Base-by-base conservation (phyloP, 352 stramenopile genomes). In the Phytophthora capsici region DNA sequence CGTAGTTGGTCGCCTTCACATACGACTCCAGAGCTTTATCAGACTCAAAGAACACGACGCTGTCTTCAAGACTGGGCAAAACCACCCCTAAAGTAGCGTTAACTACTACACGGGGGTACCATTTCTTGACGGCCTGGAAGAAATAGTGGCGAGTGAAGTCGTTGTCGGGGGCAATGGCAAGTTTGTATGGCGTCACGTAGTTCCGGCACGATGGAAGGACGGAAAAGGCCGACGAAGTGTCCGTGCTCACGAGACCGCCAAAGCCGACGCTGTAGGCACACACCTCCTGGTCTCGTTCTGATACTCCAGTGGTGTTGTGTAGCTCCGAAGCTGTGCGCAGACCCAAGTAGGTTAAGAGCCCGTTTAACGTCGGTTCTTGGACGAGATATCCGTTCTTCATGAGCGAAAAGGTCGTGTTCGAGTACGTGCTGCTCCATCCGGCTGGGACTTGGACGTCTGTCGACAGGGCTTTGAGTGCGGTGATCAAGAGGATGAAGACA, bases 401-500 rank as follows among this genome's bases (percentile, higher is more conserved):
- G 2, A 82, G 58, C 9, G 63, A 74, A 55, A 74, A 78, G 1
- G 67, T 75, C 25, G 53, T 80, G 38, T 63, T 14, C 10, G 41
- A 69, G 3, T 45, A 52, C 0, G 51, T 73, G 14, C 75, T 76
- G 34, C 82, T 90, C 77, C 73, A 93, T n/a, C 82, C 86, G 0
- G 78, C 45, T 0, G 84, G 82, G 8, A 94, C 81, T 13, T 73
- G 45, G 7, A 90, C 77, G 51, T 89, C 70, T 44, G 59, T n/a
- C 5, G 78, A 85, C 0, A 91, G 67, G 2, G 41, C 28, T 60
- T 91, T 90, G 54, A 92, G 69, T 6, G 30, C 38, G 1, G 62
- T 81, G 52, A 91, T 74, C 2, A 92, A 54, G 4, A 91, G 57
- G 58, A 94, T 86, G 60, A 92, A 92, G 17, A 88, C 30, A 46